Base-by-base conservation (phyloP, 805 yeast species). In the fission yeast (Schizosaccharomyces pombe) region DNA sequence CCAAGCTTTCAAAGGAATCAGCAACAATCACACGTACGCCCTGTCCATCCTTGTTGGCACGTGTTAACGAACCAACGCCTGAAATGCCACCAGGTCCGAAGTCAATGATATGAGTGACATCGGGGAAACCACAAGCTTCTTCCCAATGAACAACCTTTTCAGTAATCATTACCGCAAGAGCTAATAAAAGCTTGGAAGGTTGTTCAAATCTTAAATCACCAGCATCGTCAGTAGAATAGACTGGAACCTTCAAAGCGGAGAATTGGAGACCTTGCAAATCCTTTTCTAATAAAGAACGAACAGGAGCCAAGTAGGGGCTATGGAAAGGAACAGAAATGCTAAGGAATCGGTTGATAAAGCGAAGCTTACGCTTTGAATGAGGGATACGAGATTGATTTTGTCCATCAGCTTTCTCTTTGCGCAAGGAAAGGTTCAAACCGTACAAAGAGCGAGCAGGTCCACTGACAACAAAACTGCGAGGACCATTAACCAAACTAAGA, bases 71-170 rank as follows among this genome's bases (percentile, higher is more conserved):
- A 70, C 98, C 98, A 60, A 91, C 74, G 63, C 98, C 99, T 49
- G 96, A 84, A 39, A 85, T 79, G 62, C 97, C 97, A 70, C 99
- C 98, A 58, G 98, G 99, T 66, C 99, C 99, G 62, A 91, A 91
- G 70, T 91, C 99, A 58, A 91, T 68, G 62, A 91, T 77, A 67
- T 91, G 98, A 52, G 96, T 83, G 29, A 91, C 76, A 31, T 24
- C 28, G 22, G 59, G 55, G 67, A 84, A 85, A 60, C 76, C 66
- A 37, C 96, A 87, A 31, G 97, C 93, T 30, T 61, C 60, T 71
- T 91, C 97, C 99, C 99, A 91, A 70, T 84, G 75, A 59, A 91
- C 99, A 47, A 94, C 85, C 63, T 85, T 75, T 64, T 79, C 79
- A 54, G 91, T 85, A 67, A 91, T 87, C 63, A 87, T 81, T 66